Conservation (phyloP, 2,329 filamentous ascomycete species). For the Botrytis pseudocinerea region DNA sequence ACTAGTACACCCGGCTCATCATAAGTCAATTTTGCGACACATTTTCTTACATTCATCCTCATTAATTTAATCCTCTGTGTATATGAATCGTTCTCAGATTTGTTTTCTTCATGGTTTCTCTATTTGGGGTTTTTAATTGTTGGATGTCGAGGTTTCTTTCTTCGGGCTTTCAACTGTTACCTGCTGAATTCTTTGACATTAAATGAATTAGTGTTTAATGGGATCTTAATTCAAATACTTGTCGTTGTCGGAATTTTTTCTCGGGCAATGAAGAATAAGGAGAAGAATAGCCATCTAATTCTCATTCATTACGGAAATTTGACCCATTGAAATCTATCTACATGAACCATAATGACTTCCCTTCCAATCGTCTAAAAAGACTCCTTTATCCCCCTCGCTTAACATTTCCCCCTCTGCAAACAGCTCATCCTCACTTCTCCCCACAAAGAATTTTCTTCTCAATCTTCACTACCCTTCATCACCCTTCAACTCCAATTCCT, state of each 20-base stretch:
- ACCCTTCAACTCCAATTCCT: neutral
- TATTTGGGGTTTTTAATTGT: neutral
- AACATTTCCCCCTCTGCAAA: neutral
- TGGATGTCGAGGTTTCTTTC: neutral
- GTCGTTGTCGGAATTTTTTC: neutral
- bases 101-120: neutral
- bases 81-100: neutral
- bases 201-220: too few species aligned
- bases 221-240: neutral
- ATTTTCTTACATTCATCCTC: too few species aligned
- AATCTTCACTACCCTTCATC: neutral
- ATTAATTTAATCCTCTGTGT: rapidly evolving
- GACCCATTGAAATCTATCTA: neutral
- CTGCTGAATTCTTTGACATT: too few species aligned
- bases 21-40: neutral
- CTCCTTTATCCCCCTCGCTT: neutral
- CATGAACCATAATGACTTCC: neutral
- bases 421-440: neutral
- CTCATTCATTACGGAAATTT: neutral
- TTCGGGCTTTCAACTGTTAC: neutral
- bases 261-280: neutral
- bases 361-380: neutral
- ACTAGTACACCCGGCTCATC: neutral
- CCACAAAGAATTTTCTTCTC: neutral
- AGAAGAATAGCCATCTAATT: neutral